Evolutionary conservation across 2,329 filamentous ascomycete species (phyloP).

Genomic region (Talaromyces sp.): DNA sequence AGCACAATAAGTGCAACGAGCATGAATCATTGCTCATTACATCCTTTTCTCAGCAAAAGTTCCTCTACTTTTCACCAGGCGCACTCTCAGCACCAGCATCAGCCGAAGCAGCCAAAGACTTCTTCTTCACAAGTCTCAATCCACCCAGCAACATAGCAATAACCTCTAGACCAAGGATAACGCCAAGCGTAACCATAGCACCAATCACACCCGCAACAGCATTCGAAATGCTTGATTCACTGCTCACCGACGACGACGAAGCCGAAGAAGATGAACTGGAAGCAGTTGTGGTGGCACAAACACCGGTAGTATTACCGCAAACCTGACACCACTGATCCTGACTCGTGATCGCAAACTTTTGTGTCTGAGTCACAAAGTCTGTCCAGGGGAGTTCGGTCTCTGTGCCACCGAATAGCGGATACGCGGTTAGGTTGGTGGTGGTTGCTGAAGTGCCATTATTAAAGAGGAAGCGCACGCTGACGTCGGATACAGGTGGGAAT

Average conservation of each 20-base stretch:
- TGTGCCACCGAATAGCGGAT: slow-evolving; percentile 59
- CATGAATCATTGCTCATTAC: background rate
- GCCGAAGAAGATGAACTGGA: slow-evolving; percentile 11
- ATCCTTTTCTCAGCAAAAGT: background rate
- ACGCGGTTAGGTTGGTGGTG: slow-evolving; percentile 48
- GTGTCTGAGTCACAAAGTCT: slow-evolving; percentile 63
- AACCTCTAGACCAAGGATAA: slow-evolving; percentile 57
- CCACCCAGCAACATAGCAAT: slow-evolving; percentile 55
- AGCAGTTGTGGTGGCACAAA: slow-evolving; percentile 52
- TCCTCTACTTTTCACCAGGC: slow-evolving; percentile 1
- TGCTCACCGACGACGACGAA: slow-evolving; percentile 23
- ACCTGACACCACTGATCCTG: slow-evolving; percentile 67
- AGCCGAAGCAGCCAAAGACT: slow-evolving; percentile 7
- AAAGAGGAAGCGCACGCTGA: slow-evolving; percentile 60
- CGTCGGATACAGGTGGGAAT: slow-evolving; percentile 44
- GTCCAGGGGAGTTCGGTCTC: slow-evolving; percentile 61
- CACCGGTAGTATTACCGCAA: slow-evolving; percentile 69
- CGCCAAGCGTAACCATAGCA: slow-evolving; percentile 65
- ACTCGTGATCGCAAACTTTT: slow-evolving; percentile 63
- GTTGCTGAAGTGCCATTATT: slow-evolving; percentile 58
- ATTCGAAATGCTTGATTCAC: slow-evolving; percentile 56
- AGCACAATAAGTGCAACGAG: background rate
- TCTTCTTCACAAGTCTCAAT: slow-evolving; percentile 58
- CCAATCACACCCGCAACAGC: slow-evolving; percentile 79
- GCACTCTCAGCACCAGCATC: background rate